Conservation (phyloP, 441 rosid genomes). For the Melastoma candidum region DNA sequence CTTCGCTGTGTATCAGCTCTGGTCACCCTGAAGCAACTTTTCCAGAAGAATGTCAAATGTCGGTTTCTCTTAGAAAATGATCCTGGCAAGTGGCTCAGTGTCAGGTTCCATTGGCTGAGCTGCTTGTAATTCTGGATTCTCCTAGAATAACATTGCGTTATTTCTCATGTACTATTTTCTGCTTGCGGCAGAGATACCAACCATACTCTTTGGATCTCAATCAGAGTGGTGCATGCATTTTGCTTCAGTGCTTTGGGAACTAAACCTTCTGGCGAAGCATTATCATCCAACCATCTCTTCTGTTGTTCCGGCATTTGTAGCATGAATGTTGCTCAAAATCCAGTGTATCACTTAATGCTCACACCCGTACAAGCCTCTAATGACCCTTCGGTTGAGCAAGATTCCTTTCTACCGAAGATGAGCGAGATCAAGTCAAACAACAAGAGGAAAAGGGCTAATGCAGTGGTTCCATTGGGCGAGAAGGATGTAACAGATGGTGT, state of each 20-base stretch:
- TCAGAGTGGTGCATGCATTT: slow-evolving; percentile 67
- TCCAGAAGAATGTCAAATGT: slow-evolving; percentile 78
- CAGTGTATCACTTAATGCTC: slow-evolving; percentile 33
- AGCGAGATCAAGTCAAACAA: slow-evolving; percentile 27
- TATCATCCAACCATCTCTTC: slow-evolving; percentile 68
- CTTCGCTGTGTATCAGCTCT: slow-evolving; percentile 36
- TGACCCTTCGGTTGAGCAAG: slow-evolving; percentile 44
- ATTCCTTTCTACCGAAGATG: slow-evolving; percentile 33
- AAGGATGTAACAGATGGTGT: slow-evolving; percentile 8
- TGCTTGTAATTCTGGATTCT: background rate
- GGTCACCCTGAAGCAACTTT: slow-evolving; percentile 73
- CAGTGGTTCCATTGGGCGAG: slow-evolving; percentile 3
- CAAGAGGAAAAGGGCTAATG: slow-evolving; percentile 42
- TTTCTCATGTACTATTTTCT: background rate
- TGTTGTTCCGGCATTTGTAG: slow-evolving; percentile 40
- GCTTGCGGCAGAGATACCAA: slow-evolving; percentile 54
- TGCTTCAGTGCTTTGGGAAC: slow-evolving; percentile 94
- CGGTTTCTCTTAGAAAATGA: slow-evolving; percentile 90
- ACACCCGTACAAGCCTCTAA: slow-evolving; percentile 69
- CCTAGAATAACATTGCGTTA: no score
- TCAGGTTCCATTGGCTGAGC: slow-evolving; percentile 76
- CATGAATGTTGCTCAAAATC: slow-evolving; percentile 56
- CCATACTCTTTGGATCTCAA: slow-evolving; percentile 78
- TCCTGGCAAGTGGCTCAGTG: slow-evolving; percentile 96
- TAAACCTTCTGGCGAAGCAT: slow-evolving; percentile 66